Conservation (phyloP, 192 early-diverging fungal species). For the Coemansia sp. region DNA sequence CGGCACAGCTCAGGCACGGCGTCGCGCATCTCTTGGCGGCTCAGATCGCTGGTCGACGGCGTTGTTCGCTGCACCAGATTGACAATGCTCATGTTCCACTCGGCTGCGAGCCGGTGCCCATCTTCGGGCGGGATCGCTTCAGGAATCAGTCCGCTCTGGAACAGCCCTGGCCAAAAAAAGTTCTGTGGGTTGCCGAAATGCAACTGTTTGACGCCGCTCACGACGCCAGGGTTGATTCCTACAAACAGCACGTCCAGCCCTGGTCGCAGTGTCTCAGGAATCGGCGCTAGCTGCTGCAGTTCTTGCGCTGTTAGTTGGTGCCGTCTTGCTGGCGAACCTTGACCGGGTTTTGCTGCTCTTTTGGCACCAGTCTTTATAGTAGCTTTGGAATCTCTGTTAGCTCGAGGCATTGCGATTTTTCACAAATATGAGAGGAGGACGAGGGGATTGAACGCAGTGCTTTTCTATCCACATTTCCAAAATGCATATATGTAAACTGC, state of each 20-base stretch:
- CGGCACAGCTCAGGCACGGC: constrained; percentile 61
- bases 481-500: constrained; percentile 1
- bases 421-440: neutral
- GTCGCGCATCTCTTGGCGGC: constrained; percentile 58
- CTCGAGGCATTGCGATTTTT: neutral
- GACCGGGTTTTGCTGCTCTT: neutral
- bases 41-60: constrained; percentile 59
- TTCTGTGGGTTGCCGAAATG: constrained; percentile 73
- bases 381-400: neutral
- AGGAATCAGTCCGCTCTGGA: constrained; percentile 60
- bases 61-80: constrained; percentile 66
- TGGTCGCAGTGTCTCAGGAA: constrained; percentile 45
- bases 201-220: constrained; percentile 58
- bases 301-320: constrained; percentile 4
- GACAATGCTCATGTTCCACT: constrained; percentile 64
- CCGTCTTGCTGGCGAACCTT: neutral
- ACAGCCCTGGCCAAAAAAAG: constrained; percentile 73
- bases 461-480: neutral
- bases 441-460: neutral
- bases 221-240: constrained; percentile 71
- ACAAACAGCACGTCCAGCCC: constrained; percentile 64
- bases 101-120: constrained; percentile 51
- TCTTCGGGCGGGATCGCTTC: constrained; percentile 55
- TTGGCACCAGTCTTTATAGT: neutral
- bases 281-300: constrained; percentile 31